Conservation (phyloP, 75 land plant species). For the Cryptomeria japonica region DNA sequence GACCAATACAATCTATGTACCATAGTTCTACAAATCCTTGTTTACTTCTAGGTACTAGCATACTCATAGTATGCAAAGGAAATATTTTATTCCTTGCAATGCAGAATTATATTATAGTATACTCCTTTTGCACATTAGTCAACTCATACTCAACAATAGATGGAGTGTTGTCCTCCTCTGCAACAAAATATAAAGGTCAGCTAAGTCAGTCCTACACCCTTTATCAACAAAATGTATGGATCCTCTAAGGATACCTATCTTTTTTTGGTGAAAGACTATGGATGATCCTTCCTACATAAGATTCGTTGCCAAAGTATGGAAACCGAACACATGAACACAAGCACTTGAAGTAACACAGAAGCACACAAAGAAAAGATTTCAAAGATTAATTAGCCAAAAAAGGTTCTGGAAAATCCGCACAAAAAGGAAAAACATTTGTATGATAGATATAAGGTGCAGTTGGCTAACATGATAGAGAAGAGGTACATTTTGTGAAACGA, state of each 20-base stretch:
- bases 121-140: constrained; percentile 67
- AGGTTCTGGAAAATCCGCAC: no score
- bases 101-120: constrained; percentile 1
- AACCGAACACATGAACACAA: background rate
- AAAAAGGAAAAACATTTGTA: background rate
- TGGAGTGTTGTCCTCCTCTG: constrained; percentile 75
- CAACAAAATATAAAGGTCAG: constrained; percentile 63
- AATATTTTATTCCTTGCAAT: background rate
- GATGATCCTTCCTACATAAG: constrained; percentile 65
- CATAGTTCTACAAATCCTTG: background rate
- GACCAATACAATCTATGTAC: background rate
- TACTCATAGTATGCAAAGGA: background rate
- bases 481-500: background rate
- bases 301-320: constrained; percentile 40
- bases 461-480: background rate
- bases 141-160: constrained; percentile 77
- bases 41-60: background rate
- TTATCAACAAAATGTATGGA: constrained; percentile 80
- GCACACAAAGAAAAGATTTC: background rate
- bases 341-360: background rate
- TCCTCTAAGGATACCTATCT: constrained; percentile 67
- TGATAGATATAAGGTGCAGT: background rate
- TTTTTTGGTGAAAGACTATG: constrained; percentile 25
- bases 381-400: background rate
- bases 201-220: constrained; percentile 70